These are phyloP conservation scores for Podosphaera leucotricha DNA, from an alignment of 2,329 filamentous ascomycete genomes.

Conservation along the genomic window DNA sequence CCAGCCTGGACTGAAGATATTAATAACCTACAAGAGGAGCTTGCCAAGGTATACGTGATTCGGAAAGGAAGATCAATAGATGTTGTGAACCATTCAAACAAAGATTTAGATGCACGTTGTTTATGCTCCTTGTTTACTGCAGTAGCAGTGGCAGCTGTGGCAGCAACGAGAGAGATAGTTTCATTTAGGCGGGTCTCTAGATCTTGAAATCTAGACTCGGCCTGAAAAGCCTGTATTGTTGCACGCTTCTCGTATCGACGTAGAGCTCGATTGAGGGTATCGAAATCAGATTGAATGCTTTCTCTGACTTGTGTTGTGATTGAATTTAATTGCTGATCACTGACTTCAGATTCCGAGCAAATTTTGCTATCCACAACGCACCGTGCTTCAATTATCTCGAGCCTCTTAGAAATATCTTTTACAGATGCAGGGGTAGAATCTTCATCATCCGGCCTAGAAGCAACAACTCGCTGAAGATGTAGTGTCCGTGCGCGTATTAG, in stretches of 20 bases:
- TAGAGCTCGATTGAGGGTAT: conserved; percentile 70
- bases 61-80: conserved; percentile 13
- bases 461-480: conserved; percentile 54
- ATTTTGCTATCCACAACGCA: conserved; percentile 1
- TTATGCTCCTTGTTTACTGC: conserved; percentile 25
- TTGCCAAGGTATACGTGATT: conserved; percentile 6
- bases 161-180: conserved; percentile 57
- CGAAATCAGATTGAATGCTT: conserved; percentile 55
- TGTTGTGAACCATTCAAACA: conserved; percentile 13
- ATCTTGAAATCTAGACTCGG: conserved; percentile 48
- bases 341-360: conserved; percentile 14
- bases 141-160: conserved; percentile 48
- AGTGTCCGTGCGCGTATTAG: conserved; percentile 59
- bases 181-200: conserved; percentile 53
- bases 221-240: conserved; percentile 49
- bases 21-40: conserved; percentile 4
- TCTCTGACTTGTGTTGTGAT: conserved; percentile 34
- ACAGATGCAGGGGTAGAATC: conserved; percentile 15
- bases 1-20: background rate
- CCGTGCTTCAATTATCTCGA: conserved; percentile 46
- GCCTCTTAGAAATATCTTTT: conserved; percentile 34
- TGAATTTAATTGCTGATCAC: conserved; percentile 19
- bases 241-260: conserved; percentile 80
- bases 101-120: conserved; percentile 6
- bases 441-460: conserved; percentile 24